Percentiles rank a stretch among this genome's conserved stretches.
Evolutionary conservation across 768 basidiomycete genomes (phyloP).

Genomic region (Rhizopogon vulgaris): DNA sequence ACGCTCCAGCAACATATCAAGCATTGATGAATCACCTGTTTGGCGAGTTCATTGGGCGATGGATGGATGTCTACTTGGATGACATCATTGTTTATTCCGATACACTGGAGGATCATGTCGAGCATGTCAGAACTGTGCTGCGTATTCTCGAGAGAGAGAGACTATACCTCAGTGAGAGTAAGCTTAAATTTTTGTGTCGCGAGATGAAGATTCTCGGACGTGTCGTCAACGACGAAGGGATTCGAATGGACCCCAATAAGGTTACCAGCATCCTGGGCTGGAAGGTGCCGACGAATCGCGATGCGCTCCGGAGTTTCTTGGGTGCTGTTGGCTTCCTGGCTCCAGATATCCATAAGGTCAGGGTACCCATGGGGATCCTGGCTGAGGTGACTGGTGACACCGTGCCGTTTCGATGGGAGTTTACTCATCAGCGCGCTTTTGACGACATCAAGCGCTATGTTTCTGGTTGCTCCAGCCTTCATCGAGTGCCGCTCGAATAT

Average conservation of each 20-base stretch:
- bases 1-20: slow-evolving; percentile 34
- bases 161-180: no score
- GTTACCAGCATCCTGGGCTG: slow-evolving; percentile 15
- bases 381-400: not conserved
- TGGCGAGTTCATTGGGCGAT: slow-evolving; percentile 6
- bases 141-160: no score
- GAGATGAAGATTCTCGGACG: no score
- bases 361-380: not conserved
- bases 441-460: slow-evolving; percentile 9
- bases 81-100: not conserved
- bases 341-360: not conserved
- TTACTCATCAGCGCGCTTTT: slow-evolving; percentile 16
- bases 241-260: slow-evolving; percentile 18
- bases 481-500: slow-evolving; percentile 19
- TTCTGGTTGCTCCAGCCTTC: slow-evolving; percentile 5
- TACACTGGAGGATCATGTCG: no score
- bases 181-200: no score
- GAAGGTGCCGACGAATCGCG: slow-evolving; percentile 11
- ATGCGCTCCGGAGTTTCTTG: no score
- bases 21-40: slow-evolving; percentile 32
- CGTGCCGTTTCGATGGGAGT: slow-evolving; percentile 9
- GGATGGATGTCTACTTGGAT: slow-evolving; percentile 4
- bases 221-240: slow-evolving; percentile 4
- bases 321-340: no score
- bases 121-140: no score